Base-by-base conservation (phyloP, 2,329 filamentous ascomycete genomes). In the Colletotrichum liaoningense region DNA sequence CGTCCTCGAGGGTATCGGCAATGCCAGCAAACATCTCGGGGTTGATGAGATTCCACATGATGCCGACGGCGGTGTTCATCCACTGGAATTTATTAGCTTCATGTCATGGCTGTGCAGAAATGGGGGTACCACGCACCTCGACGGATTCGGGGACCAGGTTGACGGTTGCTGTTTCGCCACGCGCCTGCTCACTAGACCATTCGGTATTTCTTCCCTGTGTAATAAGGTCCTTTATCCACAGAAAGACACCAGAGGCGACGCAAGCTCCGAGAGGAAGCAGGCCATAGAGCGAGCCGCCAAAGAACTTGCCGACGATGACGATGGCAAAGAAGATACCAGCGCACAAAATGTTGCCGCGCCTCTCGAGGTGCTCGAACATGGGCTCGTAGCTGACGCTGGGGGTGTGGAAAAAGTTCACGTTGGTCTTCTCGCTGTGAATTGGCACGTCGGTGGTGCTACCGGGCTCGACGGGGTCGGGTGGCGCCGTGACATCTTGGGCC, bases 401-500 rank as follows among this genome's bases (percentile, higher is more conserved):
- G 0, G 96, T 98, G 19, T 97, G 96, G 82, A 98, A 96, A 83
- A 98, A 98, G 35, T 98, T 88, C 22, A 98, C 92, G 75, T 98
- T 98, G 4, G 97, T 98, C 88, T 97, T 98, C 81, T 98, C 96
- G 78, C 95, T 96, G 79, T 95, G 94, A 72, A 98, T 97, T 3
- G 97, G 97, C 1, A 98, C 95, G 82, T 98, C 97, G 30, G 94
- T 95, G 0, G 96, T 98, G 42, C 93, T 91, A 28, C 95, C 94
- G 70, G 92, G 89, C 19, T 92, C 92, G 24, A 98, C 87, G 0
- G 96, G 96, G 76, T 97, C 95, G 1, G 96, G 96, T 2, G 96
- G 96, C 0, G 96, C 94, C 0, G 95, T 97, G 70, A 97, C 87
- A 83, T 98, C 96, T 83, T 98, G 96, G 11, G 92, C 94, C 70